Conservation (phyloP, 306 rosid species). For the Carpinus viminea region DNA sequence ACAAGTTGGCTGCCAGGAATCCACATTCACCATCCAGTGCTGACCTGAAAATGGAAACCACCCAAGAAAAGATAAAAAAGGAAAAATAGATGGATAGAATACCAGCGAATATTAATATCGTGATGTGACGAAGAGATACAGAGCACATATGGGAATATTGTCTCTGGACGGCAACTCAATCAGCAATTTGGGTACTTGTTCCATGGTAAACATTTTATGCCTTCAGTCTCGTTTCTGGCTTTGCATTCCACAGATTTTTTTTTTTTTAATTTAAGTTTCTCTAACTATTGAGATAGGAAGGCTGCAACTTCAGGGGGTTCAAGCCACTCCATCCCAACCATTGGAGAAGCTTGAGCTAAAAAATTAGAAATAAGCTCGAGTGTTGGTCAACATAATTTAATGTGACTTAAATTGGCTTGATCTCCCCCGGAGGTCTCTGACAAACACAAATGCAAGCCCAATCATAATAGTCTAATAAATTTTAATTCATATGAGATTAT, state of each 20-base stretch:
- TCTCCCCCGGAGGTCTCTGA: neutral
- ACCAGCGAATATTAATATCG: conserved; percentile 6
- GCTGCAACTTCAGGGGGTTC: neutral
- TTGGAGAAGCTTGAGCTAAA: neutral
- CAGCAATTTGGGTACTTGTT: neutral
- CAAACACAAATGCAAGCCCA: neutral
- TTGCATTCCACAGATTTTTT: neutral
- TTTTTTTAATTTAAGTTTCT: neutral
- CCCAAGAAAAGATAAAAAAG: conserved; percentile 7
- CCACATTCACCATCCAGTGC: conserved; percentile 98
- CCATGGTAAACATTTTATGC: neutral
- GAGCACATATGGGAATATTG: neutral
- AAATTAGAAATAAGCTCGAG: conserved; percentile 1
- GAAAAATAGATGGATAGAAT: conserved; percentile 9
- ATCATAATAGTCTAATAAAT: neutral
- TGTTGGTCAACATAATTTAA: neutral
- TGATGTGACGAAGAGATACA: neutral
- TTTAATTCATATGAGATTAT: no score
- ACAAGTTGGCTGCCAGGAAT: conserved; percentile 90
- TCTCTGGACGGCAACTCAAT: neutral
- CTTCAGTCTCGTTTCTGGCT: neutral
- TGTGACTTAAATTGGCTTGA: neutral
- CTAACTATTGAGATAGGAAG: neutral
- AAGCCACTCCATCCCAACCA: neutral
- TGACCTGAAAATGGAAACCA: conserved; percentile 49